Evolutionary conservation across 2,329 filamentous ascomycete genomes (phyloP).

Genomic region (Stagonosporopsis cucurbitacearum): DNA sequence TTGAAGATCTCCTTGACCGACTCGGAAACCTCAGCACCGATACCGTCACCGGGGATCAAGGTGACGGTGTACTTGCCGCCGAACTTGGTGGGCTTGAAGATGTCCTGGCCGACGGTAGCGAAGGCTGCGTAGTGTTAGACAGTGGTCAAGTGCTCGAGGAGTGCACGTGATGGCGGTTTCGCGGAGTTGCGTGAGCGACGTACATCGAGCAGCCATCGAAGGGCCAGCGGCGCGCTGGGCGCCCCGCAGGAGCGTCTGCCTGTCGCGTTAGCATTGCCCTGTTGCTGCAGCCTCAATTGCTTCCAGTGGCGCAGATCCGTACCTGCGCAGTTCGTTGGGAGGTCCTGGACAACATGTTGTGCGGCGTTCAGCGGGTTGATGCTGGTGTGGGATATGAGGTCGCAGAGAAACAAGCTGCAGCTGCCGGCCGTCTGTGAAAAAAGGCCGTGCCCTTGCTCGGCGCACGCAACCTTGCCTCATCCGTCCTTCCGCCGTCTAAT

Average conservation of each 20-base stretch:
- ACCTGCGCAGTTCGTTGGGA: conserved; percentile 58
- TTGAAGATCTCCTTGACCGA: conserved; percentile 99
- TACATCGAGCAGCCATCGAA: conserved; percentile 63
- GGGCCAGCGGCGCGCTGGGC: conserved; percentile 58
- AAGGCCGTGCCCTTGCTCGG: conserved; percentile 40
- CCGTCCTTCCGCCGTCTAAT: conserved; percentile 24
- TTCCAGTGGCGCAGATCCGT: conserved; percentile 28
- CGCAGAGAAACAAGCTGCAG: conserved; percentile 43
- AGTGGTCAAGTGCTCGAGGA: not conserved
- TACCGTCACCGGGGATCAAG: conserved; percentile 97
- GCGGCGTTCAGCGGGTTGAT: conserved; percentile 33
- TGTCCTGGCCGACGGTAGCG: conserved; percentile 83
- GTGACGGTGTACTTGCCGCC: conserved; percentile 99
- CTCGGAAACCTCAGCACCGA: conserved; percentile 96
- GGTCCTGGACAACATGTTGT: conserved; percentile 54
- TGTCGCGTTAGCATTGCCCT: conserved; percentile 33
- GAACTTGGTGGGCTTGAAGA: conserved; percentile 99
- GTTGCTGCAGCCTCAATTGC: conserved; percentile 33
- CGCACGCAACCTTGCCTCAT: conserved; percentile 27
- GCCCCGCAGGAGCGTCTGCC: conserved; percentile 63
- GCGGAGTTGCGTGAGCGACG: conserved; percentile 28
- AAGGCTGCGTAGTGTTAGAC: conserved; percentile 38
- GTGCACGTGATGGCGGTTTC: conserved; percentile 7
- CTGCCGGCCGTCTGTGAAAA: conserved; percentile 42
- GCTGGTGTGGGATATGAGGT: conserved; percentile 47